These are phyloP conservation scores for Cynanchum wilfordii DNA, from an alignment of 257 asterid genomes.

Conservation along the genomic window DNA sequence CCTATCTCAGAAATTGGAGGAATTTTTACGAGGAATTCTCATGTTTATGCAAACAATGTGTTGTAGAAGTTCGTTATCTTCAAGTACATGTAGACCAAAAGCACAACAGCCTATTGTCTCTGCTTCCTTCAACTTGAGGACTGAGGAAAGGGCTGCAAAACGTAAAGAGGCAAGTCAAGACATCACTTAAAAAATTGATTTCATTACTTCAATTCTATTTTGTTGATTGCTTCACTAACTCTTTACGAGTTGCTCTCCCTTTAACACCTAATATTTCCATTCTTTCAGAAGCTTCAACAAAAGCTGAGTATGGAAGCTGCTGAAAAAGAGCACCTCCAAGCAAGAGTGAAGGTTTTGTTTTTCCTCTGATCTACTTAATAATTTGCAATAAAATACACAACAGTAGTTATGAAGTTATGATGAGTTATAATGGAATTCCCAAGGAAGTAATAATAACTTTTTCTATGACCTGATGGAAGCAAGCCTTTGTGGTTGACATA, in stretches of 20 bases:
- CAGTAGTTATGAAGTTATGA: not conserved
- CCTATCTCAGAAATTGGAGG: not conserved
- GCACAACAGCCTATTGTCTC: slow-evolving; percentile 35
- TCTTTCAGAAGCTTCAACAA: slow-evolving; percentile 68
- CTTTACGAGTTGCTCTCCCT: slow-evolving; percentile 7
- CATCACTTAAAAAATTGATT: not conserved
- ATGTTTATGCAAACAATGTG: slow-evolving; percentile 8
- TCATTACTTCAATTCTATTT: slow-evolving; percentile 5
- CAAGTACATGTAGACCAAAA: slow-evolving; percentile 29
- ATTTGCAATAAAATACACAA: not conserved
- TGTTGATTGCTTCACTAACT: not conserved
- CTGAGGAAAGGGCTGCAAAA: slow-evolving; percentile 81
- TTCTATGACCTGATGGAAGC: not conserved
- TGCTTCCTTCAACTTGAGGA: slow-evolving; percentile 60
- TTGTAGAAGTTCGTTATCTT: slow-evolving; percentile 41
- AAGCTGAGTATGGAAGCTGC: slow-evolving; percentile 39
- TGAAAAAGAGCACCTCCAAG: slow-evolving; percentile 38
- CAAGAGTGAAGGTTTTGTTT: slow-evolving; percentile 59
- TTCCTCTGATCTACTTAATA: not conserved
- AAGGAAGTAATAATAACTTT: not conserved
- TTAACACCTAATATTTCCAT: slow-evolving; percentile 26
- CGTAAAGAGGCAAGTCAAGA: slow-evolving; percentile 64
- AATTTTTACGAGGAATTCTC: not conserved
- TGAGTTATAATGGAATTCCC: not conserved
- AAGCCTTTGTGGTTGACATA: not conserved